Evolutionary conservation across 257 asterid genomes (phyloP), one percentile per base, ranked within the genome.

Genomic region (Solanum tacnaense): DNA sequence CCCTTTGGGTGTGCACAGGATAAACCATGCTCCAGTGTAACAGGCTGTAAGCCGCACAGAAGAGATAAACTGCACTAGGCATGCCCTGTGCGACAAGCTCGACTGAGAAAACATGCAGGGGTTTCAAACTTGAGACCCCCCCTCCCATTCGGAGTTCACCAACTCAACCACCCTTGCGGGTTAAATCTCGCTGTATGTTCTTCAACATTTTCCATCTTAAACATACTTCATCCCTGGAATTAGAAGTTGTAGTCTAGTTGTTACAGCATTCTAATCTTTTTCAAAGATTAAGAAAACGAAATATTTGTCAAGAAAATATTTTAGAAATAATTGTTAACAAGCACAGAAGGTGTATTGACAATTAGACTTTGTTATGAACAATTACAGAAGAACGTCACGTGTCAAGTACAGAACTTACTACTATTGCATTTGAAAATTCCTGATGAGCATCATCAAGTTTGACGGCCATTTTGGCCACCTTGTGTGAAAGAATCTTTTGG

Each of bases 391-490:
- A 88, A 58, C 58, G 29, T 27, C n/a, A 84, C 3, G 34, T 38
- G 49, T 85, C 41, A 60, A 84, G 62, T 62, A 32, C 3, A 49
- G 81, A 84, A 90, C 97, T 92, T 91, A 95, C 98, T 46, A 94
- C 98, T 85, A 95, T 95, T 72, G 94, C 93, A 91, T 94, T 95
- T 79, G 97, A 95, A 84, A 93, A 93, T 18, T 91, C 93, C 90
- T 91, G 94, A 92, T 94, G 98, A 88, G 96, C 95, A 85, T 92
- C 95, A 72, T 95, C 98, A 88, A 95, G 94, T 91, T 94, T 93
- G 88, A 95, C 95, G 52, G 97, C 97, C 94, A 94, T 92, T 92
- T 91, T 94, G 67, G 97, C 93, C 90, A 94, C 97, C 88, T 88
- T 92, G 88, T 94, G 98, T 46, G 98, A 94, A 84, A 94, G 95